A percentile compares a stretch with the other conserved stretches of the same genome.
These are phyloP conservation scores for Lizonia empirigonia DNA, from an alignment of 2,329 filamentous ascomycete genomes.

Conservation along the genomic window DNA sequence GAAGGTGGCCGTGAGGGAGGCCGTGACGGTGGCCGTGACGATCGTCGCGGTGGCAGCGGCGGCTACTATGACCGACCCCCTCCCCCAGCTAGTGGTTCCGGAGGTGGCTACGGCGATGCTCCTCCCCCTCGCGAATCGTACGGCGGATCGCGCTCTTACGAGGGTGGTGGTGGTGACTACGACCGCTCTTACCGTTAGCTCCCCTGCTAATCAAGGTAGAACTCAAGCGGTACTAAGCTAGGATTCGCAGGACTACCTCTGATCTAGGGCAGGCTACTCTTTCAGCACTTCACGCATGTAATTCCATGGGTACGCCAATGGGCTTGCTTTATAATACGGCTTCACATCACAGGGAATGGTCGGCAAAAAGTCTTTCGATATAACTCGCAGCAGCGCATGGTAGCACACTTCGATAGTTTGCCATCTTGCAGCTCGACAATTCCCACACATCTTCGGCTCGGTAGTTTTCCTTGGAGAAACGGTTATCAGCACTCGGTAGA, in stretches of 20 bases:
- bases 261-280: constrained; percentile 30
- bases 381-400: constrained; percentile 42
- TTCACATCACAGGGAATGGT: constrained; percentile 44
- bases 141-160: constrained; percentile 48
- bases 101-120: constrained; percentile 42
- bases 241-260: constrained; percentile 30
- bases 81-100: constrained; percentile 36
- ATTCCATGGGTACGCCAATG: constrained; percentile 43
- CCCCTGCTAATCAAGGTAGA: constrained; percentile 43
- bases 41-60: constrained; percentile 57
- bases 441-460: constrained; percentile 46
- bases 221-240: constrained; percentile 46
- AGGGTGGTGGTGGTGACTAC: constrained; percentile 52
- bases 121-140: constrained; percentile 48
- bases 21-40: constrained; percentile 58
- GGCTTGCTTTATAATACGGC: constrained; percentile 47
- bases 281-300: constrained; percentile 44
- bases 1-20: constrained; percentile 55
- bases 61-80: constrained; percentile 61
- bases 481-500: constrained; percentile 48
- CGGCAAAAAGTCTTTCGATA: constrained; percentile 50
- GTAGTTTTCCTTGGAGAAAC: constrained; percentile 52
- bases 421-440: constrained; percentile 42
- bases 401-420: constrained; percentile 44
- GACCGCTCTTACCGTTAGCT: constrained; percentile 51